Evolutionary conservation across 805 yeast genomes (phyloP).

Genomic region (Osmozyma mogii): DNA sequence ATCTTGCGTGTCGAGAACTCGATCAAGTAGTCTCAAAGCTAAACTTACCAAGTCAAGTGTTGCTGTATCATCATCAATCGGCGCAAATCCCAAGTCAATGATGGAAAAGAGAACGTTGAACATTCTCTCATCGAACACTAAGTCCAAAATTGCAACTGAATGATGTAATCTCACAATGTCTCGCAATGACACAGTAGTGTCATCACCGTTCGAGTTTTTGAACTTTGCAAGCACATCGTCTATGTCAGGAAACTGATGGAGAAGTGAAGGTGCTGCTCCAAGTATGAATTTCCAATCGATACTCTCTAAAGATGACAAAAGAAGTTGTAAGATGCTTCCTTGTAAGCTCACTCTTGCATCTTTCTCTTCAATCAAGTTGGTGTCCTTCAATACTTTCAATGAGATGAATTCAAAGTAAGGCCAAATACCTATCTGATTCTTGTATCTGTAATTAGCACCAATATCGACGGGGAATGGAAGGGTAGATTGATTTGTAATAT

Average conservation of each 20-base stretch:
- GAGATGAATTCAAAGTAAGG: slow-evolving; percentile 72
- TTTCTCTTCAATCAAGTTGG: slow-evolving; percentile 29
- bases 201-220: slow-evolving; percentile 9
- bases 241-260: slow-evolving; percentile 16
- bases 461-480: slow-evolving; percentile 55
- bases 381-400: slow-evolving; percentile 54
- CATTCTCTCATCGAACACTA: slow-evolving; percentile 51
- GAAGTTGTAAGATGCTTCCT: slow-evolving; percentile 41
- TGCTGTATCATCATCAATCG: slow-evolving; percentile 35
- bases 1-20: slow-evolving; percentile 46
- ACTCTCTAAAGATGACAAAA: slow-evolving; percentile 30
- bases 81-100: slow-evolving; percentile 54
- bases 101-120: slow-evolving; percentile 50
- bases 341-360: slow-evolving; percentile 42
- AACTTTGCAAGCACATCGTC: slow-evolving; percentile 17
- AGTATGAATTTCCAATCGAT: slow-evolving; percentile 40
- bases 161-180: slow-evolving; percentile 56
- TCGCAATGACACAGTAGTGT: slow-evolving; percentile 10
- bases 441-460: slow-evolving; percentile 48
- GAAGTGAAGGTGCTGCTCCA: slow-evolving; percentile 42
- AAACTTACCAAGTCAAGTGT: slow-evolving; percentile 28
- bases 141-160: slow-evolving; percentile 55
- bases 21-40: slow-evolving; percentile 38
- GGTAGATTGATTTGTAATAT: slow-evolving; percentile 31
- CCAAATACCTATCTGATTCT: slow-evolving; percentile 54